Conservation (phyloP, 106 monocot species). For the Phalaenopsis aphrodite region DNA sequence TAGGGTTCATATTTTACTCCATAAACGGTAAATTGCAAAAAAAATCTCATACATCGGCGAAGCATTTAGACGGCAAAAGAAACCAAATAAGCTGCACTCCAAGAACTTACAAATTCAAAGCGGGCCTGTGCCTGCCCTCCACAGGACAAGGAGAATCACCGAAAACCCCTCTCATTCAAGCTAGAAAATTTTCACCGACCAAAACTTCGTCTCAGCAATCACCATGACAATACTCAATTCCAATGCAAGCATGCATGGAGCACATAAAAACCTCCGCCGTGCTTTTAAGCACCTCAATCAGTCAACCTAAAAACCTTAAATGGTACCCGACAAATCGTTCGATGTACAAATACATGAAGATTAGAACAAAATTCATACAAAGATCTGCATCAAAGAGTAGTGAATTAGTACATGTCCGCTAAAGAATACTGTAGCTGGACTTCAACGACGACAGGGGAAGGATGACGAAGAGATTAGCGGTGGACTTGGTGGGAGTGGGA, state of each 20-base stretch:
- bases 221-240: background rate
- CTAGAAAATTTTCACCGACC: background rate
- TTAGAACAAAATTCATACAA: background rate
- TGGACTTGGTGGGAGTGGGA: background rate
- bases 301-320: background rate
- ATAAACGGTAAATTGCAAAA: background rate
- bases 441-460: background rate
- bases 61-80: background rate
- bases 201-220: background rate
- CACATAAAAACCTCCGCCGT: background rate
- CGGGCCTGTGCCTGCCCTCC: conserved; percentile 11
- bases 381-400: background rate
- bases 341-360: background rate
- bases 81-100: background rate
- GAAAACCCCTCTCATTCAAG: conserved; percentile 1
- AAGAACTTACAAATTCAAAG: conserved; percentile 12
- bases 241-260: background rate
- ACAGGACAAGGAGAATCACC: conserved; percentile 15
- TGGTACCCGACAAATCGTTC: background rate
- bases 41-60: background rate
- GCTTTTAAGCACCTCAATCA: background rate
- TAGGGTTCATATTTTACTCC: background rate
- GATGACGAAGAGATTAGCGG: background rate
- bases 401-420: background rate
- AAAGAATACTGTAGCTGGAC: background rate